Evolutionary conservation across 495 filamentous ascomycete species (phyloP).

Genomic region (Tuber aestivum): DNA sequence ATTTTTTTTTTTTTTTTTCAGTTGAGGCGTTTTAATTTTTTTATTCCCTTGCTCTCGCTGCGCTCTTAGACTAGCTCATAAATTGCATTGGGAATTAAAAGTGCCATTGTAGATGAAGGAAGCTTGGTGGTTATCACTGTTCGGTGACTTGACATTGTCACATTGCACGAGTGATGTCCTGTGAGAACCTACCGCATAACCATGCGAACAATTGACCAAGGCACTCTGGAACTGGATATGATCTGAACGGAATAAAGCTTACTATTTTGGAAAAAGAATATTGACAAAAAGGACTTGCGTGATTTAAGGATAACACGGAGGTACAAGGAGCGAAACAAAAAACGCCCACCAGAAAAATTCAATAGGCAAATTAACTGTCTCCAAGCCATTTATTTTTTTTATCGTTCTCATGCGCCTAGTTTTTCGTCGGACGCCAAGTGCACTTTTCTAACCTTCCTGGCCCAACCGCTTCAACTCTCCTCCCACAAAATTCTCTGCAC

Average conservation of each 20-base stretch:
- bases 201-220: not conserved
- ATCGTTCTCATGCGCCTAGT: not conserved
- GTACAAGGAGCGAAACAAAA: not conserved
- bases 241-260: not conserved
- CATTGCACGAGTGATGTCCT: not conserved
- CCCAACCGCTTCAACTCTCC: slow-evolving; percentile 77
- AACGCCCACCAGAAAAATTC: not conserved
- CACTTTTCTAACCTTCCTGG: slow-evolving; percentile 49
- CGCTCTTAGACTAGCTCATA: not conserved
- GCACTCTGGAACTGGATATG: not conserved
- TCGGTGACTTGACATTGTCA: not conserved
- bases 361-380: not conserved
- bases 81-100: not conserved
- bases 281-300: not conserved
- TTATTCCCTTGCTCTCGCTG: not conserved
- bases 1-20: not conserved
- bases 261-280: not conserved
- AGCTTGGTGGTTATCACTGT: not conserved
- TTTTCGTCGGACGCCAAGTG: too few species aligned
- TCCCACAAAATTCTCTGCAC: slow-evolving; percentile 77
- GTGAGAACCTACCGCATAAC: not conserved
- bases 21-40: not conserved
- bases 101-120: not conserved
- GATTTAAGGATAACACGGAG: not conserved
- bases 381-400: not conserved